Percentiles rank a stretch among this genome's conserved stretches.
Evolutionary conservation across 2,329 filamentous ascomycete genomes (phyloP).

Genomic region (Alternaria novae-zelandiae): DNA sequence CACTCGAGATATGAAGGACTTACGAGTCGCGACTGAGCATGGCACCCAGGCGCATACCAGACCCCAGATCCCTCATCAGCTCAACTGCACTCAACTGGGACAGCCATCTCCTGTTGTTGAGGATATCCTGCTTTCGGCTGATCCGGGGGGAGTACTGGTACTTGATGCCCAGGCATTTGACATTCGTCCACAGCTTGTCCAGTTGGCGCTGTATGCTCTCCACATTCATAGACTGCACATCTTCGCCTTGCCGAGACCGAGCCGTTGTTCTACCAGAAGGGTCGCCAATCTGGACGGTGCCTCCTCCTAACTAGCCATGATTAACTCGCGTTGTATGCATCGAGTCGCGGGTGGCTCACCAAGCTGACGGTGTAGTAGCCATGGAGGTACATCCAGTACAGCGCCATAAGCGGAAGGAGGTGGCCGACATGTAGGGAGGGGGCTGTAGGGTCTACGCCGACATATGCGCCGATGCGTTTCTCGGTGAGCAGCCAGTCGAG

Average conservation of each 20-base stretch:
- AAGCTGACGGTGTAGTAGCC: constrained; percentile 73
- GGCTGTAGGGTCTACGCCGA: constrained; percentile 83
- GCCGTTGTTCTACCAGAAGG: constrained; percentile 72
- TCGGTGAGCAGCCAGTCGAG: constrained; percentile 69
- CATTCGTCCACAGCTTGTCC: constrained; percentile 75
- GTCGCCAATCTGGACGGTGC: constrained; percentile 80
- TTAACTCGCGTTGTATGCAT: constrained; percentile 27
- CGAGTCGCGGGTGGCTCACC: constrained; percentile 41
- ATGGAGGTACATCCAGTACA: constrained; percentile 84
- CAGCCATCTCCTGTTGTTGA: constrained; percentile 88
- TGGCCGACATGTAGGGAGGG: constrained; percentile 81
- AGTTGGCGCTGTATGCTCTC: constrained; percentile 73
- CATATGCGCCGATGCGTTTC: constrained; percentile 75
- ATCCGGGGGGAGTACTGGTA: constrained; percentile 69
- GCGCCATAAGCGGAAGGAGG: constrained; percentile 78
- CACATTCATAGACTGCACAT: constrained; percentile 67
- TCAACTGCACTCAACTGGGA: constrained; percentile 74
- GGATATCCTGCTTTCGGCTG: constrained; percentile 70
- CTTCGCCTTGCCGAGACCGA: constrained; percentile 61
- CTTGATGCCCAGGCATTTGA: constrained; percentile 68
- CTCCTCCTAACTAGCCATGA: constrained; percentile 65
- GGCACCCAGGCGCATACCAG: constrained; percentile 76
- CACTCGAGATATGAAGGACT: constrained; percentile 48
- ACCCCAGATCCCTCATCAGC: constrained; percentile 75
- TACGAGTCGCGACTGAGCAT: constrained; percentile 90